phyloP scores from a whole-genome alignment of 805 yeast species.

The Ogataea parapolymorpha region DNA sequence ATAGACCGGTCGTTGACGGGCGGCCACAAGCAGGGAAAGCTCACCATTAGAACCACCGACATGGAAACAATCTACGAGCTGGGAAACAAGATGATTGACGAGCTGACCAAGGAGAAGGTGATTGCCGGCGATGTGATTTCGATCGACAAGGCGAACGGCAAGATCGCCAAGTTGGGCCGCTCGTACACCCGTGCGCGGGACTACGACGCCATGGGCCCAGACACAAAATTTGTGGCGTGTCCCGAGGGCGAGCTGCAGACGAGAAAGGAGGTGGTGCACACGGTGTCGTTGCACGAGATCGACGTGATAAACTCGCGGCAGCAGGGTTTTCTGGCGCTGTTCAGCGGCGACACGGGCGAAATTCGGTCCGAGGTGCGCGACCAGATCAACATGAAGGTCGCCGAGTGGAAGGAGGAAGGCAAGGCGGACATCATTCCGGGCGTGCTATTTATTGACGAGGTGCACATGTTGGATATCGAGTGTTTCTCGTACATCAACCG shows the following conservation, averaged over 20 bases:
- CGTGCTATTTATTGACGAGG: slow-evolving; percentile 95
- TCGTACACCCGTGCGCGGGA: slow-evolving; percentile 99
- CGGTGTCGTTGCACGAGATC: slow-evolving; percentile 92
- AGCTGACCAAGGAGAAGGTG: slow-evolving; percentile 88
- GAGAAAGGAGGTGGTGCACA: slow-evolving; percentile 96
- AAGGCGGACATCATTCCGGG: slow-evolving; percentile 98
- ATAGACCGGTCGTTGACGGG: slow-evolving; percentile 90
- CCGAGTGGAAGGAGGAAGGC: slow-evolving; percentile 96
- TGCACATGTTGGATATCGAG: slow-evolving; percentile 97
- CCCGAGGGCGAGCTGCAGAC: slow-evolving; percentile 99
- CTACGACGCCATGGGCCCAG: slow-evolving; percentile 97
- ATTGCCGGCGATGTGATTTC: slow-evolving; percentile 95
- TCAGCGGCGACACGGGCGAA: slow-evolving; percentile 89
- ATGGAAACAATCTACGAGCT: slow-evolving; percentile 77
- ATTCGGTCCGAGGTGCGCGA: slow-evolving; percentile 84
- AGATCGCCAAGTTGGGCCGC: slow-evolving; percentile 95
- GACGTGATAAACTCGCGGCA: slow-evolving; percentile 97
- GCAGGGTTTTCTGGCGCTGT: slow-evolving; percentile 52
- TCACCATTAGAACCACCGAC: slow-evolving; percentile 84
- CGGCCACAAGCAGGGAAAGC: slow-evolving; percentile 80
- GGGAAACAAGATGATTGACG: slow-evolving; percentile 62
- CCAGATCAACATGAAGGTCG: slow-evolving; percentile 59
- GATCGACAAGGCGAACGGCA: slow-evolving; percentile 96
- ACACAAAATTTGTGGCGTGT: slow-evolving; percentile 79
- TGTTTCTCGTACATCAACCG: slow-evolving; percentile 92